Base-by-base conservation (phyloP, 345 rosid species). In the Hypericum perforatum region DNA sequence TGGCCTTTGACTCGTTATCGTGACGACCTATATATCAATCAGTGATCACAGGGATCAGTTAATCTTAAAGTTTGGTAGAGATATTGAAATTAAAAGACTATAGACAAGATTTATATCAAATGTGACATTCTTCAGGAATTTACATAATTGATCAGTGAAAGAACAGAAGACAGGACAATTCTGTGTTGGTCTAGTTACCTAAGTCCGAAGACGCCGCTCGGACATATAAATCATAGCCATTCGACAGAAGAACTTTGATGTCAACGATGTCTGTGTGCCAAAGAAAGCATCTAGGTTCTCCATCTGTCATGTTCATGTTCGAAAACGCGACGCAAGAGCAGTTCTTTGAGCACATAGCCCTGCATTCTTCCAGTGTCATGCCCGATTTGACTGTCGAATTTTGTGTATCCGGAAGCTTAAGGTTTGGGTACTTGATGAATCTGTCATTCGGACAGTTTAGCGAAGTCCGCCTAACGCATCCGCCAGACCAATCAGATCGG, bases 211-310 rank as follows among this genome's bases (percentile, higher is more conserved):
- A 37, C 11, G 9, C 0, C 45, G 56, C 37, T 38, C 67, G 49
- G n/a, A 63, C 15, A 7, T 63, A 56, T 7, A 63, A n/a, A 0
- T 56, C 56, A 4, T 56, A 56, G 3, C 51, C 61, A 6, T 39
- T 46, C 8, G 5, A 39, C 0, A 39, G n/a, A 9, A 55, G 14
- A 43, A 41, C 39, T 43, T 43, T 41, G 0, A 63, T 41, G 49
- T 63, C 67, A 3, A 49, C 37, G 56, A 63, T 29, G n/a, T 56
- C 61, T 48, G 8, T 22, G 37, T 29, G 56, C 67, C 67, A 63
- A 16, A 49, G 36, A 2, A 40, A 29, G 8, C 67, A 63, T 5
- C 67, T 61, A 43, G 51, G 49, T 13, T 12, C 39, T 36, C 39
- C 44, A n/a, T n/a, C n/a, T 5, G 32, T 49, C 16, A 56, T 15